Base-by-base conservation (phyloP, 2,329 filamentous ascomycete species). In the Huntiella abstrusa region DNA sequence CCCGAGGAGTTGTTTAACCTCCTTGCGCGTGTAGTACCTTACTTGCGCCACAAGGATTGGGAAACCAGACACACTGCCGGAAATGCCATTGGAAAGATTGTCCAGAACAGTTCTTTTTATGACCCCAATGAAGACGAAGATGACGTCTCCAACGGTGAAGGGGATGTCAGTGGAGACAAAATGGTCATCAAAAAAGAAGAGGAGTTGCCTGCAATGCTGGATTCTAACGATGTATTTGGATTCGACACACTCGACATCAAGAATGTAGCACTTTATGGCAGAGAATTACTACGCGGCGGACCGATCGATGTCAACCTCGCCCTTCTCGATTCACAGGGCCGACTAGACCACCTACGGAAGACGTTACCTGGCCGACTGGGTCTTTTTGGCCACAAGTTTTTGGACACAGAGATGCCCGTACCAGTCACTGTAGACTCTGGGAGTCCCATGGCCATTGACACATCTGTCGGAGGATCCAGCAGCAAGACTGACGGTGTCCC, bases 1-100 rank as follows among this genome's bases (percentile, higher is more conserved):
- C 91, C 91, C 0, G 88, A 98, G 64, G 92, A 98, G 61, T 69
- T 98, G 1, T 96, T 96, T 64, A 95, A 96, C 58, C 72, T 98
- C 5, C 71, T 98, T 10, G 88, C 85, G 28, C 74, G 88, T 51
- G 87, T 98, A 32, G 79, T 98, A n/a, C 88, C 91, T 1, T 98
- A 95, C 61, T 71, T 98, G 28, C 77, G 84, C 49, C 88, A 91
- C 54, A 94, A 88, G 60, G 88, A 87, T 58, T 98, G 91, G 91
- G 91, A 98, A 58, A 98, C 91, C 19, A 73, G 92, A 54, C 87
- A 81, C 51, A 92, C 91, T 46, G 83, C 92, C 41, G 86, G 88
- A 54, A 93, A 88, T 63, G 91, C 91, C 15, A 80, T 98, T 49
- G 88, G 88, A 49, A 86, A 88, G 56, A 96, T 98, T 53, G 79